Conservation (phyloP, 2,329 filamentous ascomycete species). For the Penicillium sp. region DNA sequence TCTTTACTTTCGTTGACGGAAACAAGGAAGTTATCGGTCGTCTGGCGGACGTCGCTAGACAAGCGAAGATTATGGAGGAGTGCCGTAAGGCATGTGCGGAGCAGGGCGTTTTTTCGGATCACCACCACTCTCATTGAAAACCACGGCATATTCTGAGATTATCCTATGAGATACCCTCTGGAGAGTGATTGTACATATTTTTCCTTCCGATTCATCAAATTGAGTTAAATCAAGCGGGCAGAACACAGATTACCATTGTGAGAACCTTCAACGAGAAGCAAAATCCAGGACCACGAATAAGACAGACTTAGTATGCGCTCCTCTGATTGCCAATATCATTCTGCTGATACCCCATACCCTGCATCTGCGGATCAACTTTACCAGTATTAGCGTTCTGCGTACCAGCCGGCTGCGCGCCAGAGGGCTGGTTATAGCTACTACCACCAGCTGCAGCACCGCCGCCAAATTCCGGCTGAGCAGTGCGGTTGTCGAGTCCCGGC, state of each 20-base stretch:
- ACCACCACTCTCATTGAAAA: conserved; percentile 14
- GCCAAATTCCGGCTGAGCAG: conserved; percentile 6
- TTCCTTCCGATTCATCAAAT: neutral
- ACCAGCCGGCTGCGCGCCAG: neutral
- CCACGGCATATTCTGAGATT: neutral
- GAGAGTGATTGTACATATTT: neutral
- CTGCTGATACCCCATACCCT: conserved; percentile 2
- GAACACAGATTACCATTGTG: neutral
- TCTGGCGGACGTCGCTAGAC: conserved; percentile 75
- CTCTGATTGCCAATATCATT: conserved; percentile 11
- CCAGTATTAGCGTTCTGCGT: conserved; percentile 5
- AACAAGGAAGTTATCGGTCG: conserved; percentile 78
- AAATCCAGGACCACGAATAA: too few species aligned
- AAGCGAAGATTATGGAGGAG: conserved; percentile 74
- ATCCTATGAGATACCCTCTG: neutral
- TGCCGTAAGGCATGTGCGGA: conserved; percentile 59
- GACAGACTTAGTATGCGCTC: conserved; percentile 7
- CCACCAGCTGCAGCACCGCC: conserved; percentile 14
- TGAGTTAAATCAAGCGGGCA: neutral
- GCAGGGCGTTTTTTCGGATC: conserved; percentile 34
- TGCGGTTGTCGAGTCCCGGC: neutral
- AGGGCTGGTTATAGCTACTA: conserved; percentile 11
- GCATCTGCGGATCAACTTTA: conserved; percentile 10
- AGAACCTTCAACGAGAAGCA: too few species aligned
- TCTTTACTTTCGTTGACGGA: conserved; percentile 83